phyloP scores from a whole-genome alignment of 2,329 filamentous ascomycete genomes.

The Raffaelea ambrosiae region DNA sequence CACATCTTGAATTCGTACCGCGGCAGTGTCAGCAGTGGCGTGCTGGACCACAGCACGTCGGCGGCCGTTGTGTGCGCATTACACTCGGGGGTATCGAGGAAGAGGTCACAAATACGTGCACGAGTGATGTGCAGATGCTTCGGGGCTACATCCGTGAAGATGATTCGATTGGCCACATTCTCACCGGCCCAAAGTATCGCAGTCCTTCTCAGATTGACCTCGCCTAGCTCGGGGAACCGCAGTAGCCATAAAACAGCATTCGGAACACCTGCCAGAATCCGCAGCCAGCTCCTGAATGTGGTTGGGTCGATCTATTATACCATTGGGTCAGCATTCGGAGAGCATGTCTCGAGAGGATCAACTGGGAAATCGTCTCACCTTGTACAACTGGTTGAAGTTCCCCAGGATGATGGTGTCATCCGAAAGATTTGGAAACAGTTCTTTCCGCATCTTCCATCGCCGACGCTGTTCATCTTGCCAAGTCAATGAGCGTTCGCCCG shows the following conservation, averaged over 20 bases:
- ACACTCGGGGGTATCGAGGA: slow-evolving; percentile 94
- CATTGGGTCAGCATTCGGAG: no score
- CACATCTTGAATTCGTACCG: slow-evolving; percentile 98
- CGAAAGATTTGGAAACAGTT: slow-evolving; percentile 74
- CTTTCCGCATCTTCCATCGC: slow-evolving; percentile 87
- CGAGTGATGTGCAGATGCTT: slow-evolving; percentile 91
- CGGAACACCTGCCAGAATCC: slow-evolving; percentile 76
- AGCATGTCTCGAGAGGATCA: neutral
- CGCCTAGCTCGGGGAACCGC: slow-evolving; percentile 91
- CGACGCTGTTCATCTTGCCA: slow-evolving; percentile 79
- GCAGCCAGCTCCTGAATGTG: slow-evolving; percentile 90
- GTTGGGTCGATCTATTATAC: slow-evolving; percentile 80
- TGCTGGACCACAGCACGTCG: slow-evolving; percentile 93
- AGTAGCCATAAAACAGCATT: slow-evolving; percentile 91
- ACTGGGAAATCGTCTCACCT: slow-evolving; percentile 47
- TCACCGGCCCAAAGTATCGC: slow-evolving; percentile 76
- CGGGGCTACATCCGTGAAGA: slow-evolving; percentile 94
- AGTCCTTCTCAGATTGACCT: slow-evolving; percentile 73
- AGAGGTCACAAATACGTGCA: slow-evolving; percentile 85
- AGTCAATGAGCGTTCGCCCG: slow-evolving; percentile 53
- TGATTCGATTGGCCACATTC: slow-evolving; percentile 75
- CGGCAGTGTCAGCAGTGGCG: slow-evolving; percentile 80
- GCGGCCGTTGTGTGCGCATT: slow-evolving; percentile 97
- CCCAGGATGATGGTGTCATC: slow-evolving; percentile 86
- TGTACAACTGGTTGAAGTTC: slow-evolving; percentile 98